These are phyloP conservation scores for Rhododendron ferrugineum DNA, from an alignment of 148 eudicot species.

Conservation along the genomic window DNA sequence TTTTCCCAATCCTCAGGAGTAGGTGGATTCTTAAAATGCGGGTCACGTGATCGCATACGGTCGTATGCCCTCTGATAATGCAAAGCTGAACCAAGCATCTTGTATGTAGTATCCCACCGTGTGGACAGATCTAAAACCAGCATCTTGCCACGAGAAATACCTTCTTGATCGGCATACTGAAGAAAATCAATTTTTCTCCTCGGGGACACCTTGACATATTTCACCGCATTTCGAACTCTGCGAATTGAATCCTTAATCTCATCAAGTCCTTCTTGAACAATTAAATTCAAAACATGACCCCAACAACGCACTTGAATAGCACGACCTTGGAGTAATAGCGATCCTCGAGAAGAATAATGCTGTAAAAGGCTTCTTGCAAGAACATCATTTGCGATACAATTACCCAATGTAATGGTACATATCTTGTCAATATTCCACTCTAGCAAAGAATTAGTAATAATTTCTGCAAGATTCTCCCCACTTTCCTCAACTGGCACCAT, in stretches of 20 bases:
- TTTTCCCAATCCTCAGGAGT: slow-evolving; percentile 3
- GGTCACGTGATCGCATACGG: neutral
- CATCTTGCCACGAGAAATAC: neutral
- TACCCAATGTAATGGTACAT: neutral
- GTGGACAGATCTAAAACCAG: neutral
- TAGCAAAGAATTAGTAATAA: neutral
- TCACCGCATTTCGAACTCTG: slow-evolving; percentile 14
- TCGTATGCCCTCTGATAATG: neutral
- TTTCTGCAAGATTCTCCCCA: neutral
- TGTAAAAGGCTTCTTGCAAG: slow-evolving; percentile 14
- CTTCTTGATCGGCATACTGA: neutral
- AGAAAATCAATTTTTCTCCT: slow-evolving; percentile 8
- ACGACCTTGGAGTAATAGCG: slow-evolving; percentile 11
- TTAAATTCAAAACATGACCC: slow-evolving; percentile 19
- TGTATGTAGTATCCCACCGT: neutral
- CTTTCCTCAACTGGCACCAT: neutral
- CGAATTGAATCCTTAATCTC: slow-evolving; percentile 17
- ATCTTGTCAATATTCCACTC: slow-evolving; percentile 3
- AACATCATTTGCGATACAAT: neutral
- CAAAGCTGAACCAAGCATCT: slow-evolving; percentile 1
- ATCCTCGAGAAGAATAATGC: slow-evolving; percentile 14
- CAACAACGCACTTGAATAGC: slow-evolving; percentile 16
- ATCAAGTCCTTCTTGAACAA: slow-evolving; percentile 18
- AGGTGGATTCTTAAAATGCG: neutral
- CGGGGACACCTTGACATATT: slow-evolving; percentile 11